These are phyloP conservation scores for Aspergillus flavus DNA, from an alignment of 2,329 filamentous ascomycete genomes.

Conservation along the genomic window DNA sequence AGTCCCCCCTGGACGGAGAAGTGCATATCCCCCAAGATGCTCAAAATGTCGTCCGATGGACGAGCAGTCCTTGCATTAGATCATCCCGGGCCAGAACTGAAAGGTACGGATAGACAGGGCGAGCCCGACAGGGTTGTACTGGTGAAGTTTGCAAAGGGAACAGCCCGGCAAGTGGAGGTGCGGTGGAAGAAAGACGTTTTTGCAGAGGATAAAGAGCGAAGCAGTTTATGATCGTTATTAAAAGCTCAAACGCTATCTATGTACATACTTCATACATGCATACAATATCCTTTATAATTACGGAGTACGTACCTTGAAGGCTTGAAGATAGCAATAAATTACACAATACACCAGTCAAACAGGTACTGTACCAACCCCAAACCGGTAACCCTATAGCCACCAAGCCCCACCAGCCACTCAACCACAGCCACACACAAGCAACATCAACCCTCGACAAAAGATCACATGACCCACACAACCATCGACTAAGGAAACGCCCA, in stretches of 20 bases:
- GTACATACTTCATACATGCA: neutral
- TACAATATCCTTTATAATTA: neutral
- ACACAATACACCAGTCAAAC: neutral
- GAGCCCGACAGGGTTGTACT: slow-evolving; percentile 59
- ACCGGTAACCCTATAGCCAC: neutral
- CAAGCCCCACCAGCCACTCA: neutral
- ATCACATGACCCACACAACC: slow-evolving; percentile 48
- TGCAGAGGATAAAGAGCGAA: slow-evolving; percentile 35
- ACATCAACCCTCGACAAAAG: slow-evolving; percentile 37
- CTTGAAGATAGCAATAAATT: neutral
- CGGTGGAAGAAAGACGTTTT: slow-evolving; percentile 52
- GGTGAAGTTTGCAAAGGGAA: slow-evolving; percentile 59
- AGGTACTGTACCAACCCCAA: neutral
- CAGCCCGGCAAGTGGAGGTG: slow-evolving; percentile 59
- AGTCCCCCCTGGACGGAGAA: slow-evolving; percentile 51
- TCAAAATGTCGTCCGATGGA: slow-evolving; percentile 48
- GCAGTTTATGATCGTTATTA: slow-evolving; percentile 28
- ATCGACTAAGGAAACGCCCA: slow-evolving; percentile 23
- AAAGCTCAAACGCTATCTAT: neutral
- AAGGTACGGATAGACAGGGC: slow-evolving; percentile 51
- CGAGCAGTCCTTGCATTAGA: slow-evolving; percentile 57
- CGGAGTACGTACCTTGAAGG: neutral
- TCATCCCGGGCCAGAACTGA: slow-evolving; percentile 58
- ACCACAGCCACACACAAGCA: neutral
- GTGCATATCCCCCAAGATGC: slow-evolving; percentile 48